Base-by-base conservation (phyloP, 345 rosid genomes). In the Xanthoceras sorbifolium region DNA sequence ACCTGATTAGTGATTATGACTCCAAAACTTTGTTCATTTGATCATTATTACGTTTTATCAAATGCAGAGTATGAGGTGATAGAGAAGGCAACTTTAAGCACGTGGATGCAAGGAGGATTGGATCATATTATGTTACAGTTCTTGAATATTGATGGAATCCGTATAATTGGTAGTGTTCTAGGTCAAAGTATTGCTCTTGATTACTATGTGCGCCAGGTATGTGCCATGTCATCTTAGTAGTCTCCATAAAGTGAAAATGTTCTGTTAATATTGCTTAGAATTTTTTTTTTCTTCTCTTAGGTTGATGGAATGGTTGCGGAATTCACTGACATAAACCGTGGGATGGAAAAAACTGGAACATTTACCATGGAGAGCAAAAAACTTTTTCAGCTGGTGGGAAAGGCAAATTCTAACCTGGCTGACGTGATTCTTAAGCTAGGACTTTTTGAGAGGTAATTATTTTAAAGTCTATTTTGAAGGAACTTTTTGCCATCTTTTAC, bases 261-360 rank as follows among this genome's bases (percentile, higher is more conserved):
- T 54, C 44, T 62, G 71, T 17, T 71, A 50, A n/a, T 31, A 71
- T 34, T 18, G 9, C 26, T 48, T 26, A 31, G 64, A 38, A 48
- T n/a, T 31, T 20, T 55, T 20, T 55, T 57, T 73, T 64, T 28
- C 67, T 64, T 79, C 15, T 80, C 38, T 44, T 83, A 96, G 99
- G 98, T 96, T 77, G 98, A 96, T 89, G 97, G 92, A 46, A 93
- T 96, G 94, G 97, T 93, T 85, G 99, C 90, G 60, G 97, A 96
- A 64, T 96, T 93, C 76, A 96, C 99, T 0, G 98, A 93, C 88
- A 96, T 93, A 77, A 96, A 96, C 76, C 92, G 97, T 23, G 93
- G 93, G 74, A 89, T 93, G 97, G 98, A 93, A 80, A 91, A 92
- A 80, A 93, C 94, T 12, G 98, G 99, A 77, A 96, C 98, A 23